phyloP scores from a whole-genome alignment of 129 eudicot species.

The Chrysanthemum lavandulifolium region DNA sequence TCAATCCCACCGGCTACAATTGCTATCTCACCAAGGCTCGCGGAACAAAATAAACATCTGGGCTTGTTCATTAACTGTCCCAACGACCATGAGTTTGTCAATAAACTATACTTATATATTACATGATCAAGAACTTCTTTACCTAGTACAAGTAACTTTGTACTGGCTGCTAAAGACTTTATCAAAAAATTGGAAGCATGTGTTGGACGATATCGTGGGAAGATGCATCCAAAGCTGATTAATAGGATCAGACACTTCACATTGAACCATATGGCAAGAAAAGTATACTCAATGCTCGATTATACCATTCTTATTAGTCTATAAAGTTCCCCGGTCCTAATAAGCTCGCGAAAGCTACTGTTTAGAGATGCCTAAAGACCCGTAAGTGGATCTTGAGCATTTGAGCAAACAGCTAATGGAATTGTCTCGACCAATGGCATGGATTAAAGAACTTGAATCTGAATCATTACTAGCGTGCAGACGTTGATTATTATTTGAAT shows the following conservation, averaged over 20 bases:
- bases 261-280: constrained; percentile 73
- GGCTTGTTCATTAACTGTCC: constrained; percentile 66
- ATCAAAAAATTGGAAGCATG: constrained; percentile 64
- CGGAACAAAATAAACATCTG: constrained; percentile 78
- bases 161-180: constrained; percentile 80
- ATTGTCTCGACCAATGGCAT: constrained; percentile 65
- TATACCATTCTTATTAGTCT: constrained; percentile 43
- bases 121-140: constrained; percentile 49
- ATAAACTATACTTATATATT: constrained; percentile 60
- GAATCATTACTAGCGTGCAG: constrained; percentile 24
- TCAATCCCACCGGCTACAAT: constrained; percentile 82
- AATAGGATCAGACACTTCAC: constrained; percentile 86
- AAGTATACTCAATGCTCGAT: constrained; percentile 92
- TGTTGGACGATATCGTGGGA: constrained; percentile 61
- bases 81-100: constrained; percentile 71
- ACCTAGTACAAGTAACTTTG: constrained; percentile 80
- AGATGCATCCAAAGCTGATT: constrained; percentile 71
- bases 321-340: constrained; percentile 64
- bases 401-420: constrained; percentile 63
- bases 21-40: constrained; percentile 77
- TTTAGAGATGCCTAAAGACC: constrained; percentile 65
- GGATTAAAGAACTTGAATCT: constrained; percentile 62
- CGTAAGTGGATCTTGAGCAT: constrained; percentile 74
- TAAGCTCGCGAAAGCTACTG: constrained; percentile 57
- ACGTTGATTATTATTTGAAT: constrained; percentile 23